A percentile compares a stretch with the other conserved stretches of the same genome.
phyloP scores from a whole-genome alignment of 192 early-diverging fungal species.

The Pilobolus umbonatus region DNA sequence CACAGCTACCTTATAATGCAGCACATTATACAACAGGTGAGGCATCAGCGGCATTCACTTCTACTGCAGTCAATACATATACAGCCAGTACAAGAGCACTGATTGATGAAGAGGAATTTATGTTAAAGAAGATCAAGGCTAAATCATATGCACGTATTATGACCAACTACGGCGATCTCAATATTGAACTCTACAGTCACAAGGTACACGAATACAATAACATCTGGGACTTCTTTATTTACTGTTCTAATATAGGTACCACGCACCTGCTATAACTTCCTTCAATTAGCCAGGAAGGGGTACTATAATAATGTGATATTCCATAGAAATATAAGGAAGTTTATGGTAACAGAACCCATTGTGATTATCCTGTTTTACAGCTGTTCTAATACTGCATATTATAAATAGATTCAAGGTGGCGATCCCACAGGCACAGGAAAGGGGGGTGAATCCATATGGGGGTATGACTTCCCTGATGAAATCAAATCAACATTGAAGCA shows the following conservation, averaged over 20 bases:
- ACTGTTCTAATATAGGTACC: conserved; percentile 56
- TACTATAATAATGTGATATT: conserved; percentile 84
- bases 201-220: conserved; percentile 40
- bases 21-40: conserved; percentile 79
- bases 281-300: conserved; percentile 76
- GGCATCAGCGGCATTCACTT: conserved; percentile 81
- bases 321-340: conserved; percentile 86
- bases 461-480: conserved; percentile 66
- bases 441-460: conserved; percentile 78
- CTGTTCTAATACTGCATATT: conserved; percentile 3
- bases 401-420: conserved; percentile 76
- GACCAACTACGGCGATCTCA: conserved; percentile 81
- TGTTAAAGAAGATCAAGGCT: conserved; percentile 78
- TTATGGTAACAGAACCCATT: conserved; percentile 60
- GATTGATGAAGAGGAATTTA: conserved; percentile 81
- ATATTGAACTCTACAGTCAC: conserved; percentile 75
- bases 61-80: conserved; percentile 69
- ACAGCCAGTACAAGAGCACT: conserved; percentile 66
- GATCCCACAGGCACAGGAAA: conserved; percentile 93
- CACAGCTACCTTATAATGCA: conserved; percentile 62
- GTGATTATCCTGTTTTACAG: not conserved
- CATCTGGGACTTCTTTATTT: not conserved
- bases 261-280: conserved; percentile 88
- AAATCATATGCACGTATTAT: conserved; percentile 74
- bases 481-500: conserved; percentile 66